phyloP scores from a whole-genome alignment of 768 basidiomycete species.

The Auriscalpium vulgare region DNA sequence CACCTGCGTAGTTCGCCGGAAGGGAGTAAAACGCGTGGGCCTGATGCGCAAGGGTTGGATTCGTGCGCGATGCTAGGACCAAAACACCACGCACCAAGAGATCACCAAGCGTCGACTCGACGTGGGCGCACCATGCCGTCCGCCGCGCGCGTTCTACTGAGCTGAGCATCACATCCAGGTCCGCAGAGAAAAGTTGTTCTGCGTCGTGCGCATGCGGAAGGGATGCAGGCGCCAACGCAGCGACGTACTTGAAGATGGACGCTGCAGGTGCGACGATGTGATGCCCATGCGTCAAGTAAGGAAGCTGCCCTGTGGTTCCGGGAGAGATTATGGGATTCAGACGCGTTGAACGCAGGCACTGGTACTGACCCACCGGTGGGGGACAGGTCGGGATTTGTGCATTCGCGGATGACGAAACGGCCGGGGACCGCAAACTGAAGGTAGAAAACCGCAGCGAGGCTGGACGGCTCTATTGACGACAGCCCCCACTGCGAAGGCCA shows the following conservation, averaged over 20 bases:
- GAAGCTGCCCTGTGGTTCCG: conserved; percentile 50
- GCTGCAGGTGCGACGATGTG: conserved; percentile 42
- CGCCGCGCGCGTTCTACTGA: conserved; percentile 42
- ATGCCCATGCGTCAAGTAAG: conserved; percentile 56
- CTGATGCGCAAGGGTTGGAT: conserved; percentile 27
- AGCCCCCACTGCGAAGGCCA: conserved; percentile 65
- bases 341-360: neutral
- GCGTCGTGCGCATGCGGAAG: conserved; percentile 16
- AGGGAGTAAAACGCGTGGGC: conserved; percentile 56
- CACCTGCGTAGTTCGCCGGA: conserved; percentile 49
- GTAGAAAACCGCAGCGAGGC: conserved; percentile 57
- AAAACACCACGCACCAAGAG: conserved; percentile 46
- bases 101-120: conserved; percentile 59
- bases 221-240: conserved; percentile 33
- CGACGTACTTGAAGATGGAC: conserved; percentile 60
- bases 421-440: conserved; percentile 65
- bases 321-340: neutral
- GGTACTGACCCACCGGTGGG: conserved; percentile 53
- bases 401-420: conserved; percentile 54
- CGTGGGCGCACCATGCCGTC: conserved; percentile 58
- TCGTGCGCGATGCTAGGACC: conserved; percentile 1
- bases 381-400: conserved; percentile 61
- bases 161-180: conserved; percentile 43
- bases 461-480: conserved; percentile 59
- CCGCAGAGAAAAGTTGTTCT: conserved; percentile 17